Evolutionary conservation across 192 early-diverging fungal species (phyloP), one percentile per base, ranked within the genome.

Genomic region (Coemansia sp.): DNA sequence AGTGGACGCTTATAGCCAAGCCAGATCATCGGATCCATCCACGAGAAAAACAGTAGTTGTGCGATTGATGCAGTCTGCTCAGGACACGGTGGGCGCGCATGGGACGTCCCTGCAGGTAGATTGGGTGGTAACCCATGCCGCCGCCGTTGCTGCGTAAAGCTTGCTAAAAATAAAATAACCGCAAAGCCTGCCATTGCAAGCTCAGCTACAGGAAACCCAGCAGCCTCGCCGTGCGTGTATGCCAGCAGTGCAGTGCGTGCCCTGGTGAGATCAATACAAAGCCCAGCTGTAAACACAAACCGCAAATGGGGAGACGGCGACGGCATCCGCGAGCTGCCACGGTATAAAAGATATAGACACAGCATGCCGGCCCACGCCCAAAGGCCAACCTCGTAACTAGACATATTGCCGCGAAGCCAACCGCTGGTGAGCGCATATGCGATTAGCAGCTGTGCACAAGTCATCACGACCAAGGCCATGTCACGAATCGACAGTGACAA

Each of bases 1-100:
- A 89, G 68, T 2, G 87, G 82, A 5, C 86, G 82, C 64, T 79
- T 74, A 57, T 86, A 87, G n/a, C 86, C 92, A n/a, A 83, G 82
- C 69, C 69, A 83, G 78, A 85, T 84, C 72, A 84, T 64, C 2
- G 83, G 87, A 61, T 81, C 83, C 49, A 86, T 78, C 87, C 86
- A 90, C 38, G 74, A 70, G 30, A 87, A 88, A 49, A 83, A 82
- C 44, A 90, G 58, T 8, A 65, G 65, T 49, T 87, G 88, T n/a
- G 86, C 61, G 22, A 85, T 57, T 31, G 84, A 85, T 26, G 88
- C 83, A 2, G 71, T 83, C 30, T 47, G 58, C 54, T 89, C 85
- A 3, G 88, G 88, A n/a, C 72, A 68, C 10, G 67, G 67, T 52
- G 77, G 77, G 5, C 62, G 58, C 9, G 32, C 57, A 2, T 54